Percentiles rank a stretch among this genome's conserved stretches.
Evolutionary conservation across 2,329 filamentous ascomycete species (phyloP).

Genomic region (Pestalotiopsis sp.): DNA sequence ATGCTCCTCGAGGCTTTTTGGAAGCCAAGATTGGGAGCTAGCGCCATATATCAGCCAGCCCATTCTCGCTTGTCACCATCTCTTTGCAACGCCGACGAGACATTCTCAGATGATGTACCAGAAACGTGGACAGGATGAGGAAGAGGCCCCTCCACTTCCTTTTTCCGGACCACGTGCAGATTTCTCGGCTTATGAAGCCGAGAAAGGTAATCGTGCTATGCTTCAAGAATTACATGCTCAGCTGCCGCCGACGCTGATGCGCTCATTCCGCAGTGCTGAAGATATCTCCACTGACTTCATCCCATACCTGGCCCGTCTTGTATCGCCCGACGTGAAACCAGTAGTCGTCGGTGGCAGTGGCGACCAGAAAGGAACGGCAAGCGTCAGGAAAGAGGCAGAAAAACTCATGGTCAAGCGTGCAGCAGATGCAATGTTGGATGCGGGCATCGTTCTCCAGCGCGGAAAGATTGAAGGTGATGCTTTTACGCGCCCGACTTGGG

Average conservation of each 20-base stretch:
- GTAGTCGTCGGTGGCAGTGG: slow-evolving; percentile 78
- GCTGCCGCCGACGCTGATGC: slow-evolving; percentile 70
- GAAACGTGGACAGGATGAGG: slow-evolving; percentile 47
- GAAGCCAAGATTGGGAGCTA: slow-evolving; percentile 92
- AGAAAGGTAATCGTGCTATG: slow-evolving; percentile 76
- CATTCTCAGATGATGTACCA: slow-evolving; percentile 46
- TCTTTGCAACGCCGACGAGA: slow-evolving; percentile 77
- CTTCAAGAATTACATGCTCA: slow-evolving; percentile 74
- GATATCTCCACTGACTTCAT: slow-evolving; percentile 81
- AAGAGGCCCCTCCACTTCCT: slow-evolving; percentile 60
- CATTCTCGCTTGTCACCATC: slow-evolving; percentile 84
- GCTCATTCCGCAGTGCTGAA: slow-evolving; percentile 78
- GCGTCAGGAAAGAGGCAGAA: slow-evolving; percentile 85
- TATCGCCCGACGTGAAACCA: slow-evolving; percentile 89
- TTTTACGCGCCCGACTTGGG: slow-evolving; percentile 68
- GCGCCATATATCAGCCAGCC: slow-evolving; percentile 85
- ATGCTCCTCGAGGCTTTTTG: slow-evolving; percentile 74
- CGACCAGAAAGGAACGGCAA: slow-evolving; percentile 69
- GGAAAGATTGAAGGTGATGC: slow-evolving; percentile 75
- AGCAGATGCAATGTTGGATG: slow-evolving; percentile 79
- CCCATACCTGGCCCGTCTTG: slow-evolving; percentile 80
- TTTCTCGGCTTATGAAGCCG: slow-evolving; percentile 77
- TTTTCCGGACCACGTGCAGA: slow-evolving; percentile 84
- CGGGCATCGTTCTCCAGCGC: slow-evolving; percentile 80
- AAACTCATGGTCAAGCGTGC: slow-evolving; percentile 79